A percentile compares a stretch with the other conserved stretches of the same genome.
phyloP scores from a whole-genome alignment of 495 filamentous ascomycete genomes.

The Apiosordaria backusii region DNA sequence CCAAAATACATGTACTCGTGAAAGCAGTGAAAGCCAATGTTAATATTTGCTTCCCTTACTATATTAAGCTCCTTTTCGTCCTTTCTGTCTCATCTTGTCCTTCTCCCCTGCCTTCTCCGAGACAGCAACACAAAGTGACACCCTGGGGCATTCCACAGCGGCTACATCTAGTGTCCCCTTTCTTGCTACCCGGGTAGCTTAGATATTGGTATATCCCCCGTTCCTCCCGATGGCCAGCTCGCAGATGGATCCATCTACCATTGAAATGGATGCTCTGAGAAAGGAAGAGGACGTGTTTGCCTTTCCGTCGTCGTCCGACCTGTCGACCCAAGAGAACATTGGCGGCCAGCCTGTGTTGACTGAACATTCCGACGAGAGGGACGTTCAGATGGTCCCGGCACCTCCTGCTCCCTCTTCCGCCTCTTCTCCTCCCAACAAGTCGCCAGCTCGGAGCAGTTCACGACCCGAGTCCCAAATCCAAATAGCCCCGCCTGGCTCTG shows the following conservation, averaged over 20 bases:
- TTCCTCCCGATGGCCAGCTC: not conserved
- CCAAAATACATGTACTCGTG: not conserved
- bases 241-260: not conserved
- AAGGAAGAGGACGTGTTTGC: not conserved
- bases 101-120: slow-evolving; percentile 4
- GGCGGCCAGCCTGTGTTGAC: not conserved
- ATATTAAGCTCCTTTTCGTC: slow-evolving; percentile 1
- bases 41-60: not conserved
- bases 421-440: not conserved
- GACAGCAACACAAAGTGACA: slow-evolving; percentile 7
- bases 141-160: not conserved
- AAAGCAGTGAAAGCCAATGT: not conserved
- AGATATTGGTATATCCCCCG: not conserved
- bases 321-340: not conserved
- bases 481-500: not conserved
- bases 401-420: not conserved
- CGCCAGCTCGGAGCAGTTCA: not conserved
- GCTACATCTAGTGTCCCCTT: not conserved
- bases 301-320: not conserved
- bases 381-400: not conserved
- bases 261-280: not conserved
- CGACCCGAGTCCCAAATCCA: not conserved
- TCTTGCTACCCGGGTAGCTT: not conserved
- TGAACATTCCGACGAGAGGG: not conserved
- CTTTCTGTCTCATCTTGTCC: slow-evolving; percentile 2